Evolutionary conservation across 768 basidiomycete species (phyloP).

Genomic region (Leccinum ochraceum): DNA sequence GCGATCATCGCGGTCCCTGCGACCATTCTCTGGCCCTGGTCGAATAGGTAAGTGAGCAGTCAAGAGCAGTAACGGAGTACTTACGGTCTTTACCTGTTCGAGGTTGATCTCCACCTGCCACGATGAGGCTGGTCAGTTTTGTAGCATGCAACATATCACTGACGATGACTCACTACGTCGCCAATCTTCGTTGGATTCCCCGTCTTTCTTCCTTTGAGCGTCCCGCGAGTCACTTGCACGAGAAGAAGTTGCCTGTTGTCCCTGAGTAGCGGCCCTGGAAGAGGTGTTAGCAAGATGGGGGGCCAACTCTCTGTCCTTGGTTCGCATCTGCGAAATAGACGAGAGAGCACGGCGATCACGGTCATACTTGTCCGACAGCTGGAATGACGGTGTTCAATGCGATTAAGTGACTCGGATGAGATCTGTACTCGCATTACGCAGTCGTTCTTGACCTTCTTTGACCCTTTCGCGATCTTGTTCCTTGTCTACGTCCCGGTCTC

Average conservation of each 20-base stretch:
- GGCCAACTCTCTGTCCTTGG: constrained; percentile 67
- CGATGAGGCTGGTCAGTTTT: constrained; percentile 2
- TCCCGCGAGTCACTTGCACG: constrained; percentile 64
- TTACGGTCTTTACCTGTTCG: constrained; percentile 63
- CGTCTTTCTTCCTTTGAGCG: constrained; percentile 61
- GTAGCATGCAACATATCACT: neutral
- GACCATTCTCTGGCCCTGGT: constrained; percentile 53
- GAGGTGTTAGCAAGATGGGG: constrained; percentile 55
- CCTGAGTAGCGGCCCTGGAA: constrained; percentile 41
- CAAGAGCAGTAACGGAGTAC: constrained; percentile 15
- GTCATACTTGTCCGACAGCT: constrained; percentile 89
- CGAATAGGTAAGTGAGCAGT: constrained; percentile 10
- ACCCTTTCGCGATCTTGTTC: constrained; percentile 61
- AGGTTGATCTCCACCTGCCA: constrained; percentile 47
- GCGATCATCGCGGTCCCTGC: constrained; percentile 61
- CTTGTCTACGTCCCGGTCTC: constrained; percentile 46
- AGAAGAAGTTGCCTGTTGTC: constrained; percentile 37
- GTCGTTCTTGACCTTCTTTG: constrained; percentile 75
- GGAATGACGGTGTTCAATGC: constrained; percentile 8
- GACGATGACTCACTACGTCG: constrained; percentile 60
- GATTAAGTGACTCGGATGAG: neutral
- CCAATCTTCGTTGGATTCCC: constrained; percentile 83
- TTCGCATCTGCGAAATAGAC: constrained; percentile 49
- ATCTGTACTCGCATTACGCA: constrained; percentile 58
- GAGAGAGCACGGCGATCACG: constrained; percentile 68